phyloP scores from a whole-genome alignment of 768 basidiomycete species.

The Leccinum uliginosum region DNA sequence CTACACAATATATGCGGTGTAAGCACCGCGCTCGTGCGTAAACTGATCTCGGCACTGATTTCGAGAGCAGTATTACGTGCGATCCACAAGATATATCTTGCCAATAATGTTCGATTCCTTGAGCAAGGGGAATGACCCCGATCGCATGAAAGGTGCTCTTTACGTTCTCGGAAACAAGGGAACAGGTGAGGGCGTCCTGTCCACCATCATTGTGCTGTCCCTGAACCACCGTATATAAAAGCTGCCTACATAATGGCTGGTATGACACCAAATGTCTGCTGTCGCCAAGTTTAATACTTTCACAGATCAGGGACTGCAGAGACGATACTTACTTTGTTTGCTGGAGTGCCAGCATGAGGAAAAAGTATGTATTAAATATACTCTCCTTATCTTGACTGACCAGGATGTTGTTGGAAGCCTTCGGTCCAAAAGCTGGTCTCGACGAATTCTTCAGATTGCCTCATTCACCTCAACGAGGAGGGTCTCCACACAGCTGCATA shows the following conservation, averaged over 20 bases:
- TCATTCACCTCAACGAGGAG: slow-evolving; percentile 60
- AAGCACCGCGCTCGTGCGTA: slow-evolving; percentile 20
- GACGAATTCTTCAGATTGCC: slow-evolving; percentile 56
- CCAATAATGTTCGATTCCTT: slow-evolving; percentile 60
- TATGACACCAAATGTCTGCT: slow-evolving; percentile 28
- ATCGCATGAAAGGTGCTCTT: slow-evolving; percentile 92
- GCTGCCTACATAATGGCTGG: slow-evolving; percentile 69
- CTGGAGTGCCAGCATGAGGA: slow-evolving; percentile 82
- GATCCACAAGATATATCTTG: slow-evolving; percentile 64
- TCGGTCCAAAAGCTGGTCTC: slow-evolving; percentile 24
- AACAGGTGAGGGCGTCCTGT: slow-evolving; percentile 42
- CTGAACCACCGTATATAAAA: slow-evolving; percentile 22
- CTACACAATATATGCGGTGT: slow-evolving; percentile 63
- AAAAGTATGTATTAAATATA: slow-evolving; percentile 46
- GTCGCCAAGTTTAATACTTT: slow-evolving; percentile 10
- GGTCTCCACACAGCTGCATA: slow-evolving; percentile 60
- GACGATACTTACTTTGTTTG: slow-evolving; percentile 55
- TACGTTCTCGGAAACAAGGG: slow-evolving; percentile 76
- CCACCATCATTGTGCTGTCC: not conserved
- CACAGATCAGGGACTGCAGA: slow-evolving; percentile 54
- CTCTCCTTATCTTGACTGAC: slow-evolving; percentile 42
- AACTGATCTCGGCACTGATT: slow-evolving; percentile 17
- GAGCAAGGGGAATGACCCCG: slow-evolving; percentile 75
- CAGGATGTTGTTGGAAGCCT: slow-evolving; percentile 29
- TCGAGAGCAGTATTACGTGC: slow-evolving; percentile 54